Percentiles rank a stretch among this genome's conserved stretches.
These are phyloP conservation scores for Cucumis hystrix DNA, from an alignment of 306 rosid genomes.

Conservation along the genomic window DNA sequence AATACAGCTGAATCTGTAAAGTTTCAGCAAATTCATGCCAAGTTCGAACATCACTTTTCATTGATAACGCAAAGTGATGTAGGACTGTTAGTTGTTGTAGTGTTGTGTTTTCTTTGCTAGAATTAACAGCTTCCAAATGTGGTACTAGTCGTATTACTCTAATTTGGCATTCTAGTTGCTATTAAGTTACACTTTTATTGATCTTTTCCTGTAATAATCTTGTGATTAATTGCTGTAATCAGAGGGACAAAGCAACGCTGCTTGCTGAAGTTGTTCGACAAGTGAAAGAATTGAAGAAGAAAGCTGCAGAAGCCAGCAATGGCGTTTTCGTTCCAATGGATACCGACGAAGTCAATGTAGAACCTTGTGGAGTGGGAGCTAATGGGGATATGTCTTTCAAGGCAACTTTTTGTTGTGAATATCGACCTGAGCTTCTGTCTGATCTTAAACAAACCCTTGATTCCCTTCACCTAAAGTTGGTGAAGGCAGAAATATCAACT, in stretches of 20 bases:
- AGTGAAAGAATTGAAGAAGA: slow-evolving; percentile 61
- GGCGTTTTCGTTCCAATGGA: slow-evolving; percentile 66
- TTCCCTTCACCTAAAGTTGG: slow-evolving; percentile 41
- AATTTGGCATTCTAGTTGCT: background rate
- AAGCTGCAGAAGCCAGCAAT: slow-evolving; percentile 53
- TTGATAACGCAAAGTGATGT: background rate
- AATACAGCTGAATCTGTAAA: background rate
- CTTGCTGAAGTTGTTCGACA: slow-evolving; percentile 61
- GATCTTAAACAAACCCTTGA: slow-evolving; percentile 54
- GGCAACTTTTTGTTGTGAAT: slow-evolving; percentile 65
- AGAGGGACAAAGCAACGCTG: slow-evolving; percentile 90
- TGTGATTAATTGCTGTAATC: slow-evolving; percentile 11
- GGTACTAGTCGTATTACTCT: background rate
- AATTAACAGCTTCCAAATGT: background rate
- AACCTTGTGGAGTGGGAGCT: slow-evolving; percentile 26
- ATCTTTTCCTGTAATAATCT: background rate
- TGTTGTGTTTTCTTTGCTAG: background rate
- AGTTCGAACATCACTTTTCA: background rate
- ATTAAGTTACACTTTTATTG: background rate
- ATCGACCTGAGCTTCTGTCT: slow-evolving; percentile 49
- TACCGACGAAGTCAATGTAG: slow-evolving; percentile 62
- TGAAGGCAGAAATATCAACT: slow-evolving; percentile 60
- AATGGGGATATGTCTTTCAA: slow-evolving; percentile 32
- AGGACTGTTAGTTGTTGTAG: background rate
- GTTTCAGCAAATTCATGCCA: background rate